Evolutionary conservation across 2,329 filamentous ascomycete species (phyloP), one percentile per base, ranked within the genome.

Genomic region (Fusarium duplospermum): DNA sequence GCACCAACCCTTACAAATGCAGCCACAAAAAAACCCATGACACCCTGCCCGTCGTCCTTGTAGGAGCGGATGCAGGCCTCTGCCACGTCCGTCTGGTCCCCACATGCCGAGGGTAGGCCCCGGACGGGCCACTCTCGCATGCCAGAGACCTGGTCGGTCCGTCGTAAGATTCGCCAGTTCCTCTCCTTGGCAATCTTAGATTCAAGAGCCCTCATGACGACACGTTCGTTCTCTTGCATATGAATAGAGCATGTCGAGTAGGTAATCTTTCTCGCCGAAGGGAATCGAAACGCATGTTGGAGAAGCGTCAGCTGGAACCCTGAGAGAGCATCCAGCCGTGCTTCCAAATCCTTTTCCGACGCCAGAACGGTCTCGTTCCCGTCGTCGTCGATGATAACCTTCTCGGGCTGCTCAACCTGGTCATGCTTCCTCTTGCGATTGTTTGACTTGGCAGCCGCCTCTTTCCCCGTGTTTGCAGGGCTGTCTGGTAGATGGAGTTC

Each of bases 11-110:
- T 80, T 4, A 94, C 88, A 82, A 99, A 98, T 0, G 89, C 94
- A n/a, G 91, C 94, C 22, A 98, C 93, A 77, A 99, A 99, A 83
- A 99, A 98, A 0, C 96, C 96, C 89, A 98, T 98, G 1, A 95
- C 93, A 0, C 95, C 94, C 72, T 93, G 90, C 11, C 91, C 92
- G 76, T 96, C 94, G 29, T 91, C 93, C 76, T 95, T 93, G 81
- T 93, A 92, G 35, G 94, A 94, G 67, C 96, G 87, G 65, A 98
- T 92, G 79, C 95, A 98, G 4, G 89, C 93, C 29, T 96, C 92
- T 7, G 91, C 89, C 1, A 94, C 81, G 4, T 86, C 82, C 45
- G 86, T 79, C 61, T 90, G 84, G 2, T 87, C 88, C 6, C 78
- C 78, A 75, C 86, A 85, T 38, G 86, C 87, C 38, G 86, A 86